phyloP scores from a whole-genome alignment of 164 flowering plant genomes.

The Aristolochia contorta region DNA sequence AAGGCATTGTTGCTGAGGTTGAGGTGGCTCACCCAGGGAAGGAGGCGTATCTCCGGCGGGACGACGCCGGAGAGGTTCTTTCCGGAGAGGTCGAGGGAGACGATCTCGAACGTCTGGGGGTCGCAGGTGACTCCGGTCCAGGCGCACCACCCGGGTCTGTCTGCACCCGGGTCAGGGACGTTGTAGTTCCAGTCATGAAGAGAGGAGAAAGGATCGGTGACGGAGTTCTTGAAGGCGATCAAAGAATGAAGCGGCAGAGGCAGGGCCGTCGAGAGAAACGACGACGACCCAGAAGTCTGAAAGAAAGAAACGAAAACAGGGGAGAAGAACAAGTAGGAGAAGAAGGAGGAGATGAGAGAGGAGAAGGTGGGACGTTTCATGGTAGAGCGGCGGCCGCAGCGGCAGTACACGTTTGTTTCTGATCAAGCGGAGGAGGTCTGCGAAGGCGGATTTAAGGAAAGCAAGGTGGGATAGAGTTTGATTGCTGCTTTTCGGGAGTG shows the following conservation, averaged over 20 bases:
- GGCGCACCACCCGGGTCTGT: conserved; percentile 49
- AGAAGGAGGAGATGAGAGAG: conserved; percentile 12
- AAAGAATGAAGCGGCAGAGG: conserved; percentile 46
- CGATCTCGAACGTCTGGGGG: conserved; percentile 25
- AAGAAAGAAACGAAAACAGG: conserved; percentile 9
- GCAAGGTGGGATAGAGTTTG: conserved; percentile 48
- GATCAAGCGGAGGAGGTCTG: conserved; percentile 7
- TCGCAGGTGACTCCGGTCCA: conserved; percentile 85
- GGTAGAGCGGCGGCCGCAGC: conserved; percentile 3
- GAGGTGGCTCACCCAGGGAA: conserved; percentile 37
- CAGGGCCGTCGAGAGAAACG: conserved; percentile 15
- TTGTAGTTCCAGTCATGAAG: conserved; percentile 51
- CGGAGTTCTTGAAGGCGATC: conserved; percentile 57
- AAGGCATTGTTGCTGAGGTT: conserved; percentile 68
- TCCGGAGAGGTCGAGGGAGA: conserved; percentile 57
- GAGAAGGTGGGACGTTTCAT: conserved; percentile 7
- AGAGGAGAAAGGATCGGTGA: conserved; percentile 47
- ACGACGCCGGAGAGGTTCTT: conserved; percentile 71
- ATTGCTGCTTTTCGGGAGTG: conserved; percentile 65
- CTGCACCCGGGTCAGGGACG: conserved; percentile 10
- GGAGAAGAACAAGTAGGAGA: conserved; percentile 1
- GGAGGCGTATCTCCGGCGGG: conserved; percentile 33
- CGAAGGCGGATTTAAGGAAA: conserved; percentile 64
- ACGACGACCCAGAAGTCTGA: conserved; percentile 2
- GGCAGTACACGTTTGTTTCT: not conserved